A percentile compares a stretch with the other conserved stretches of the same genome.
These are phyloP conservation scores for Beta vulgaris DNA, from an alignment of 148 eudicot genomes.

Conservation along the genomic window DNA sequence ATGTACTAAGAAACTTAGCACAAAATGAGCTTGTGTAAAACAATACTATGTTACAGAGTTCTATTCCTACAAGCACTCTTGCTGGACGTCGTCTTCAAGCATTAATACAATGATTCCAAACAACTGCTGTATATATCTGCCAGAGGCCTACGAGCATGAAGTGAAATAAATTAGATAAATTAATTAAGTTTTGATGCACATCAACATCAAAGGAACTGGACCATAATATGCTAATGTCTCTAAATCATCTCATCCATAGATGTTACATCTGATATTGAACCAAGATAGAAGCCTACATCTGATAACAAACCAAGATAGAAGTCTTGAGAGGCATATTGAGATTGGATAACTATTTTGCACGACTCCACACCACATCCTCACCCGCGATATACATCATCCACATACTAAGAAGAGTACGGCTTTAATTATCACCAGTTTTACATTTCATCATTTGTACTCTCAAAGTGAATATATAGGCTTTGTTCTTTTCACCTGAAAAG, in stretches of 20 bases:
- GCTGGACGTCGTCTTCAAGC: constrained; percentile 20
- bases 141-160: neutral
- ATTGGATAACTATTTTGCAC: neutral
- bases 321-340: neutral
- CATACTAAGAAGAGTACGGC: neutral
- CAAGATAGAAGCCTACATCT: neutral
- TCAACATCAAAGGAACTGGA: neutral
- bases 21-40: neutral
- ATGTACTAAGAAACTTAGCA: constrained; percentile 12
- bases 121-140: constrained; percentile 14
- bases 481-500: neutral
- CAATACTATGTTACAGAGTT: constrained; percentile 13
- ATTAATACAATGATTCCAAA: constrained; percentile 11
- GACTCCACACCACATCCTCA: neutral
- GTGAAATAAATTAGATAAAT: neutral
- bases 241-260: neutral
- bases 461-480: neutral
- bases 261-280: neutral
- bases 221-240: neutral
- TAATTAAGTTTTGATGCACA: neutral
- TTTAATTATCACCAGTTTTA: neutral
- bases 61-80: constrained; percentile 19
- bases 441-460: neutral
- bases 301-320: neutral
- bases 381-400: neutral